These are phyloP conservation scores for Amorphotheca resinae DNA, from an alignment of 495 filamentous ascomycete genomes.

Conservation along the genomic window DNA sequence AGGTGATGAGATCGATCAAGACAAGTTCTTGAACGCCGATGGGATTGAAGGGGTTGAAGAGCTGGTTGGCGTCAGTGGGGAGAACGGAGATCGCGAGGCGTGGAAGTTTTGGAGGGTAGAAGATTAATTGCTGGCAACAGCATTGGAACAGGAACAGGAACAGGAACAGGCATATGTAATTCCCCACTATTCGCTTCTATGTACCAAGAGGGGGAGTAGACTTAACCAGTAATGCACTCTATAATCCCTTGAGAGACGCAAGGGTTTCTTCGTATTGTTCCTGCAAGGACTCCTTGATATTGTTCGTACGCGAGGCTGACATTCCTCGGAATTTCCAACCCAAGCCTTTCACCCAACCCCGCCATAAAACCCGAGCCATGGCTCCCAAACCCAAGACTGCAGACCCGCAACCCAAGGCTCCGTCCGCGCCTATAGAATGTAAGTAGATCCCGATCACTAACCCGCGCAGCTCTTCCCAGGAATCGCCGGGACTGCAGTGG, in stretches of 20 bases:
- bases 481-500: too few relatives aligned
- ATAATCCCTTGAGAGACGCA: too few relatives aligned
- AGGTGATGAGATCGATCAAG: constrained; percentile 85
- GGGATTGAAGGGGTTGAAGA: constrained; percentile 70
- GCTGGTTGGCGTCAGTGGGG: constrained; percentile 52
- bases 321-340: constrained; percentile 1
- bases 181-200: constrained; percentile 10
- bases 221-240: constrained; percentile 4
- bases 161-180: neutral
- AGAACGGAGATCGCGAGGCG: constrained; percentile 53
- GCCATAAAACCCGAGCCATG: constrained; percentile 8
- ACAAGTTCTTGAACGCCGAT: constrained; percentile 75
- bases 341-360: constrained; percentile 9
- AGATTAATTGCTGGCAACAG: constrained; percentile 18
- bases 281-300: constrained; percentile 5
- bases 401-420: constrained; percentile 11
- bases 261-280: too few relatives aligned
- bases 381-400: constrained; percentile 19
- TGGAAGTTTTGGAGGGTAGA: constrained; percentile 92
- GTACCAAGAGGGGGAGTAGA: constrained; percentile 13
- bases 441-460: neutral
- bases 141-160: neutral
- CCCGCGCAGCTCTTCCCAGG: neutral
- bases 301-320: constrained; percentile 16
- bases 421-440: constrained; percentile 14